A percentile compares a stretch with the other conserved stretches of the same genome.
These are phyloP conservation scores for Curvularia sp. DNA, from an alignment of 2,329 filamentous ascomycete genomes.

Conservation along the genomic window DNA sequence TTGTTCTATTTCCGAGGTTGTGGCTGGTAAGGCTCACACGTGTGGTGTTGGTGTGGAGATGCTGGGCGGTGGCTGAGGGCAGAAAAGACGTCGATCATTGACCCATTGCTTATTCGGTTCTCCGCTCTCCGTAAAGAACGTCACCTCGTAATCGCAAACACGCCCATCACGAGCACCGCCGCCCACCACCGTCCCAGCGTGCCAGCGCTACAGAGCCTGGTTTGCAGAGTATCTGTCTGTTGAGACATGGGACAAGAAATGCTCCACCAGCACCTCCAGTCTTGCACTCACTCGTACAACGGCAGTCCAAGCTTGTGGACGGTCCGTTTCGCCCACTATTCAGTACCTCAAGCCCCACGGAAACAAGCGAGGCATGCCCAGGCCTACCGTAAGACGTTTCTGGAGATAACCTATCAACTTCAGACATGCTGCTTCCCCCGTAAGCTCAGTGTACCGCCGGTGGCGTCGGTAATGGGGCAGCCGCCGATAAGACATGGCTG, in stretches of 20 bases:
- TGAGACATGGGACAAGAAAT: not conserved
- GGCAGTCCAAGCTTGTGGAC: slow-evolving; percentile 16
- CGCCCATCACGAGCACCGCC: slow-evolving; percentile 11
- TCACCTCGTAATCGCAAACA: slow-evolving; percentile 21
- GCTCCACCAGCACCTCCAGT: not conserved
- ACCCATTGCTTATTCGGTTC: slow-evolving; percentile 21
- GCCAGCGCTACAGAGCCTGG: slow-evolving; percentile 2
- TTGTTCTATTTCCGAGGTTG: slow-evolving; percentile 1
- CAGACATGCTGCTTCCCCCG: slow-evolving; percentile 18
- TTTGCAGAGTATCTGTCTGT: not conserved
- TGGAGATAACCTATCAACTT: slow-evolving; percentile 17
- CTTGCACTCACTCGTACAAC: slow-evolving; percentile 6
- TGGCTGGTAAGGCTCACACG: slow-evolving; percentile 10
- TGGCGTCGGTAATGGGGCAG: slow-evolving; percentile 34
- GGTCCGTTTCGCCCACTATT: slow-evolving; percentile 22
- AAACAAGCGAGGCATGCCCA: slow-evolving; percentile 17
- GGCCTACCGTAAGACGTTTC: slow-evolving; percentile 12
- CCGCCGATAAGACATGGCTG: slow-evolving; percentile 26
- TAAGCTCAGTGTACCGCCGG: slow-evolving; percentile 21
- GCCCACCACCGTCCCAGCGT: slow-evolving; percentile 4
- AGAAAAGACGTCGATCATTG: slow-evolving; percentile 14
- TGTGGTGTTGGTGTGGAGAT: not conserved
- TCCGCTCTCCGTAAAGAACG: slow-evolving; percentile 22
- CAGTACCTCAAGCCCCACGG: slow-evolving; percentile 17
- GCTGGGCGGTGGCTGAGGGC: slow-evolving; percentile 11